A percentile compares a stretch with the other conserved stretches of the same genome.
phyloP scores from a whole-genome alignment of 345 rosid genomes.

The Passiflora organensis region DNA sequence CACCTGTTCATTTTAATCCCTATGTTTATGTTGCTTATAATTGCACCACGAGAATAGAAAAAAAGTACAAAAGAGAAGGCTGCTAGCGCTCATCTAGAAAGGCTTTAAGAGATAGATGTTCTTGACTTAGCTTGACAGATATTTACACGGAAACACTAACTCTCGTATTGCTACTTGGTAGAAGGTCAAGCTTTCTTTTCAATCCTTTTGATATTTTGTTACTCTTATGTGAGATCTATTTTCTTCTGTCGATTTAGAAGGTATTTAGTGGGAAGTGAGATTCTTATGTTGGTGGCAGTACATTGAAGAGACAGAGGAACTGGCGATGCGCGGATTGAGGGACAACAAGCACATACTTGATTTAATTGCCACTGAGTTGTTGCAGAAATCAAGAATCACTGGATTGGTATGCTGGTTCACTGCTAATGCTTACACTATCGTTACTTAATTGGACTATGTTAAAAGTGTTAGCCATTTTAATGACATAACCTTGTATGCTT shows the following conservation, averaged over 20 bases:
- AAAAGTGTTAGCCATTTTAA: neutral
- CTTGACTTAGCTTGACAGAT: neutral
- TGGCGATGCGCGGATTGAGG: conserved; percentile 74
- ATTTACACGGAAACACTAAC: neutral
- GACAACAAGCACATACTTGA: conserved; percentile 71
- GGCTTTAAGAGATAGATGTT: no score
- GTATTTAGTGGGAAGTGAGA: neutral
- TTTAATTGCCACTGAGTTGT: conserved; percentile 54
- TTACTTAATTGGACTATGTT: neutral
- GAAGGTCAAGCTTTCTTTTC: neutral
- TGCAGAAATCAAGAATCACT: conserved; percentile 79
- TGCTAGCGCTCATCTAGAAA: no score
- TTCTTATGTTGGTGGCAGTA: conserved; percentile 52
- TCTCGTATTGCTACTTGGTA: neutral
- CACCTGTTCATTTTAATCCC: no score
- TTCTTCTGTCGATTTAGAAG: neutral
- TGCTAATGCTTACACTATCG: neutral
- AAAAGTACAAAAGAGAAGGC: no score
- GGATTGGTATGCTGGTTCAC: conserved; percentile 61
- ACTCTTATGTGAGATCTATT: neutral
- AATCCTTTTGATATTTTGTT: neutral
- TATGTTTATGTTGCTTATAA: no score
- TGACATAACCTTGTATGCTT: no score
- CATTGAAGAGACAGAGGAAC: conserved; percentile 89
- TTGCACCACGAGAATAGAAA: no score